A percentile compares a stretch with the other conserved stretches of the same genome.
These are phyloP conservation scores for Sclerotinia minor DNA, from an alignment of 2,329 filamentous ascomycete genomes.

Conservation along the genomic window DNA sequence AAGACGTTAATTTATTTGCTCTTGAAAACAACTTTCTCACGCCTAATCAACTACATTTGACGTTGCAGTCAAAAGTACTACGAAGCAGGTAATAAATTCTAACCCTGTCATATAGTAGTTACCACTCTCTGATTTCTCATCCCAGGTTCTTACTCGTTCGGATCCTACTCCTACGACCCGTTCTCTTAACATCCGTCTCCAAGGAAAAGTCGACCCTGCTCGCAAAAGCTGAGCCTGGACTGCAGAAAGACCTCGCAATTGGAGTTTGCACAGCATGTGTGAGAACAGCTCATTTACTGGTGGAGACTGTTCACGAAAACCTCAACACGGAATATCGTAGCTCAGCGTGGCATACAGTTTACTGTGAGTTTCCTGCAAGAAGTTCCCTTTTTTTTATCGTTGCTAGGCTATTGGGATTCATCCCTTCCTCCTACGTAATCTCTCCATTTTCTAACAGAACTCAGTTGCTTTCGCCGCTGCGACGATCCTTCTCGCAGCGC, in stretches of 20 bases:
- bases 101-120: neutral
- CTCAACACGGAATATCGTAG: slow-evolving; percentile 25
- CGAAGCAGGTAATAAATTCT: slow-evolving; percentile 25
- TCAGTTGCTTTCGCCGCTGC: slow-evolving; percentile 30
- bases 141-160: slow-evolving; percentile 19
- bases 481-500: slow-evolving; percentile 27
- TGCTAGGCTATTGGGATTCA: neutral
- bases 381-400: neutral
- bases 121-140: neutral
- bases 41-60: slow-evolving; percentile 12
- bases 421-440: too few species aligned
- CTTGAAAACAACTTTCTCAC: neutral
- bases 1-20: neutral
- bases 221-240: neutral
- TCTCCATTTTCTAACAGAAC: neutral
- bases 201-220: neutral
- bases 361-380: slow-evolving; percentile 27
- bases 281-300: slow-evolving; percentile 26
- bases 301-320: slow-evolving; percentile 25
- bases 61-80: slow-evolving; percentile 28
- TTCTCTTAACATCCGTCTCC: slow-evolving; percentile 7
- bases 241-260: slow-evolving; percentile 17
- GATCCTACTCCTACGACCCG: slow-evolving; percentile 13
- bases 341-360: slow-evolving; percentile 32
- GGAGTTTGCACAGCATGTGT: slow-evolving; percentile 30